Evolutionary conservation across 225 moss, liverwort and hornwort genomes (phyloP).

Genomic region (Sphagnum tenellum): DNA sequence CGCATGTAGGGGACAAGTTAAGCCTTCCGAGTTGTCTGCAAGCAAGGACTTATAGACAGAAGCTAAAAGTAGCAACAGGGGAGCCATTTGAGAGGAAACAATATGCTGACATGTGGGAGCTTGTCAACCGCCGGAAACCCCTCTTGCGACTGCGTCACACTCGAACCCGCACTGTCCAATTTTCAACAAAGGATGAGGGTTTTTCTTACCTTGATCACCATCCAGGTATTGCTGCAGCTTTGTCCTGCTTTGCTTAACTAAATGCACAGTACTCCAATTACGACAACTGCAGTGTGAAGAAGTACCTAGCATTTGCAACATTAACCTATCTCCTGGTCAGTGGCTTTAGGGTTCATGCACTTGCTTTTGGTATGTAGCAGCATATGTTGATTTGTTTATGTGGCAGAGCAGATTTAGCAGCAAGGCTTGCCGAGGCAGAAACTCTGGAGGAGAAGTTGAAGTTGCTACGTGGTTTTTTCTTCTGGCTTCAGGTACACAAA

Average conservation of each 20-base stretch:
- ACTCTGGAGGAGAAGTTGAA: constrained; percentile 28
- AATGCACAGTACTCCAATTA: too few relatives aligned
- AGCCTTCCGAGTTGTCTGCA: constrained; percentile 17
- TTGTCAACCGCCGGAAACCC: constrained; percentile 31
- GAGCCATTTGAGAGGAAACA: constrained; percentile 24
- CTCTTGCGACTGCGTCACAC: constrained; percentile 34
- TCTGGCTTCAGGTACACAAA: constrained; percentile 47
- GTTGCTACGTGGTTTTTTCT: constrained; percentile 46
- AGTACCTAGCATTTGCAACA: too few relatives aligned
- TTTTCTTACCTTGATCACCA: constrained; percentile 49
- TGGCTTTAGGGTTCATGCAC: too few relatives aligned
- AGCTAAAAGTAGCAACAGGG: constrained; percentile 25
- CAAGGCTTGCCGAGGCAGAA: constrained; percentile 20
- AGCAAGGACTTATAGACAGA: constrained; percentile 29
- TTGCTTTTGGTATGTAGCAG: too few relatives aligned
- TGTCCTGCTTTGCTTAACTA: not conserved
- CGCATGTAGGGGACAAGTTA: not conserved
- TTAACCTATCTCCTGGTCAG: too few relatives aligned
- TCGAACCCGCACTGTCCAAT: constrained; percentile 29
- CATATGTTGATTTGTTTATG: too few relatives aligned
- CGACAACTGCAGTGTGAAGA: too few relatives aligned
- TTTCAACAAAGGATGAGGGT: constrained; percentile 29
- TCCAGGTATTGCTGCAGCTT: constrained; percentile 19
- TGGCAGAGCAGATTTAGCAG: constrained; percentile 27
- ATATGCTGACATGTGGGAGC: constrained; percentile 15